phyloP scores from a whole-genome alignment of 441 rosid species.

The Pelargonium australe region DNA sequence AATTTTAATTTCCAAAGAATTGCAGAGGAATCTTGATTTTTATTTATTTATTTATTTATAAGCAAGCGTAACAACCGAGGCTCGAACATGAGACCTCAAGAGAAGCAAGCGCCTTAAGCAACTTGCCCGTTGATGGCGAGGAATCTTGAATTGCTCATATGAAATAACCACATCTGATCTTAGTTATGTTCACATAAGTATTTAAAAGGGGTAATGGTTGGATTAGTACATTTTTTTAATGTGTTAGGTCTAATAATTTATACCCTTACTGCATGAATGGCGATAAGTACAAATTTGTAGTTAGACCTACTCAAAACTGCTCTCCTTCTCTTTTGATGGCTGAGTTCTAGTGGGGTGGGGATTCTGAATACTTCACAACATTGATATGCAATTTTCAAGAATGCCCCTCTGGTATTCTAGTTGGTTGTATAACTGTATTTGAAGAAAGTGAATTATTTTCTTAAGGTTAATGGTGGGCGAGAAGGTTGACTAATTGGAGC shows the following conservation, averaged over 20 bases:
- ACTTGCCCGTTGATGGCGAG: too few relatives aligned
- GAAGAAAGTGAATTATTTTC: constrained; percentile 10
- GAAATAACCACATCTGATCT: neutral
- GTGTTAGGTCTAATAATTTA: neutral
- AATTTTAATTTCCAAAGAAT: neutral
- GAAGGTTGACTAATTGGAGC: constrained; percentile 96
- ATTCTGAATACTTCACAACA: neutral
- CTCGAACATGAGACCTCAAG: too few relatives aligned
- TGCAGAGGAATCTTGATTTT: neutral
- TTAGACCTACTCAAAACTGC: neutral
- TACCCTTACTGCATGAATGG: neutral
- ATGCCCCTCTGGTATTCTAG: neutral
- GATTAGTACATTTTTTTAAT: neutral
- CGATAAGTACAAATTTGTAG: neutral
- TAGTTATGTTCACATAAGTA: neutral
- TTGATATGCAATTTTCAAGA: neutral
- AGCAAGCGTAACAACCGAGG: too few relatives aligned
- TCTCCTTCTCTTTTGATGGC: neutral
- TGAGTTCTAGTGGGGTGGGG: neutral
- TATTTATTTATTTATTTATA: too few relatives aligned
- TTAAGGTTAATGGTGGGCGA: constrained; percentile 86
- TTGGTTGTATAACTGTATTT: neutral
- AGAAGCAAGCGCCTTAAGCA: too few relatives aligned
- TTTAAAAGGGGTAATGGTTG: neutral
- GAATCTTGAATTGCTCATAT: neutral